Conservation (phyloP, 345 rosid species). For the Syzygium aqueum region DNA sequence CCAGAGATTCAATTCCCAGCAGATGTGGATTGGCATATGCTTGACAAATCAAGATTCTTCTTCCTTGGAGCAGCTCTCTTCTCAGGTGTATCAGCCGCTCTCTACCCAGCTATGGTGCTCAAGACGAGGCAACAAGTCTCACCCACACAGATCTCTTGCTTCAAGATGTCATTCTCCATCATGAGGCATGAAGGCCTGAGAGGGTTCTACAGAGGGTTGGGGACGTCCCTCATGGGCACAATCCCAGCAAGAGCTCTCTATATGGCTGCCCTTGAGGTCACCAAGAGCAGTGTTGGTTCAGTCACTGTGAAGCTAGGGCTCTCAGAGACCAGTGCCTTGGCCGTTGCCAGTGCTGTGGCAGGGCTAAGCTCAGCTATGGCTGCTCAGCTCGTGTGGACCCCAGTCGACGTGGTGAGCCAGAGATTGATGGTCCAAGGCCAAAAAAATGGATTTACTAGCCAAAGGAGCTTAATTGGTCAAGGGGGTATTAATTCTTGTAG, state of each 20-base stretch:
- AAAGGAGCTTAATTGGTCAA: slow-evolving; percentile 2
- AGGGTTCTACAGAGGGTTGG: slow-evolving; percentile 84
- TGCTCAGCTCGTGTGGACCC: slow-evolving; percentile 89
- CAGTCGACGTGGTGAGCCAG: slow-evolving; percentile 85
- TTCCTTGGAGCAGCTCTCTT: slow-evolving; percentile 76
- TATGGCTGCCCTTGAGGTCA: slow-evolving; percentile 83
- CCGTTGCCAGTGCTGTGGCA: slow-evolving; percentile 73
- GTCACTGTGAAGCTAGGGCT: slow-evolving; percentile 68
- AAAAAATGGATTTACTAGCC: slow-evolving; percentile 19
- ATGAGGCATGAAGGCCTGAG: slow-evolving; percentile 60
- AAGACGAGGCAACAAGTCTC: slow-evolving; percentile 90
- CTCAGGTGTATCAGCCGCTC: slow-evolving; percentile 87
- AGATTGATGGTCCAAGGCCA: slow-evolving; percentile 84
- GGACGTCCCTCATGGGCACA: slow-evolving; percentile 86
- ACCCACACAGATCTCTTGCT: slow-evolving; percentile 37
- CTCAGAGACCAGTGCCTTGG: slow-evolving; percentile 54
- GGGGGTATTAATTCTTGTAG: background rate
- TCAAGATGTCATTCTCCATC: slow-evolving; percentile 50
- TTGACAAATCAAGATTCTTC: slow-evolving; percentile 90
- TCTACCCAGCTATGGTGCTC: slow-evolving; percentile 74
- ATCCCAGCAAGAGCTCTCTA: slow-evolving; percentile 91
- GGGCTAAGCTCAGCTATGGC: slow-evolving; percentile 89
- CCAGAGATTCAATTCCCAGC: slow-evolving; percentile 76
- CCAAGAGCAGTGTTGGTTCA: slow-evolving; percentile 68
- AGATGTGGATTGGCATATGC: slow-evolving; percentile 94